Evolutionary conservation across 306 rosid species (phyloP), one percentile per base, ranked within the genome.

Genomic region (Begonia fuchsioides): DNA sequence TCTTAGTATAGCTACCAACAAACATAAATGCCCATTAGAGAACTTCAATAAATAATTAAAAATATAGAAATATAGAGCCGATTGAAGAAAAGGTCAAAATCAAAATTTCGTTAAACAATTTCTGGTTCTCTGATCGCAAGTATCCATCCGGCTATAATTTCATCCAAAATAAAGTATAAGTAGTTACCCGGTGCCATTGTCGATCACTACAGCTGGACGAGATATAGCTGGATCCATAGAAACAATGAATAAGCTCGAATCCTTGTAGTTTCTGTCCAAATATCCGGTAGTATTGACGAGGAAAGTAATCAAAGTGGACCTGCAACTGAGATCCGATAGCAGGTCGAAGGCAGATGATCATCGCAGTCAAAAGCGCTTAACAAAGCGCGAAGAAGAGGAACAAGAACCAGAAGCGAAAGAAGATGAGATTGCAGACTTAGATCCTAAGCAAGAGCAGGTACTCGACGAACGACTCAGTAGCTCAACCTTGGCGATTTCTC

Each of bases 171-270:
- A 17, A 5, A 46, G 26, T 11, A 10, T n/a, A 44, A n/a, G 39
- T 41, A 16, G 14, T 17, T 72, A 92, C 98, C 98, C 98, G 63
- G 94, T 82, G 76, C 98, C 98, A 54, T 72, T 92, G 72, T 92
- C 98, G 59, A 85, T 75, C 12, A 92, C 98, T 51, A 92, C 94
- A 62, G 98, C 93, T 12, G 96, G 94, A 58, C 98, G 94, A 67
- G 87, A 75, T 18, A 84, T 60, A 68, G 95, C 80, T 18, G 87
- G 85, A 83, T 92, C 98, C 98, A 92, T 90, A 52, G 66, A 75
- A 58, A 66, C 52, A 49, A 49, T 57, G 32, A 16, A 48, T 52
- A 51, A 60, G 26, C 39, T 47, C 9, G 11, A 2, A 60, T 20
- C 5, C 9, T 49, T 47, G 44, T 40, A 10, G 44, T 10, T 40